Evolutionary conservation across 495 filamentous ascomycete genomes (phyloP).

Genomic region (Podospora comata): DNA sequence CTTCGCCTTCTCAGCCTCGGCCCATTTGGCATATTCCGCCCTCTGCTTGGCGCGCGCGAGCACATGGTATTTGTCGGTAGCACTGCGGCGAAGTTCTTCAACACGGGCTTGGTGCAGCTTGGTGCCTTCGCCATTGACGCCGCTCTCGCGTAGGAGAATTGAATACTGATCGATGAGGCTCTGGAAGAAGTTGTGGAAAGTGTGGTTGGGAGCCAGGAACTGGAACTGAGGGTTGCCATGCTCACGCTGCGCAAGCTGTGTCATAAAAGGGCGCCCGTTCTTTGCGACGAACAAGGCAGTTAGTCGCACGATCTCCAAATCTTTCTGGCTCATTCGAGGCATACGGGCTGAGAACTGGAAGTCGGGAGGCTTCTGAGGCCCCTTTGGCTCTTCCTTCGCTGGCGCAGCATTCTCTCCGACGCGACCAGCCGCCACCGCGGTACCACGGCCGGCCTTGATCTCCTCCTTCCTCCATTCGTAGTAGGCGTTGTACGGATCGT

Average conservation of each 20-base stretch:
- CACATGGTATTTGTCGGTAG: conserved; percentile 73
- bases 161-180: conserved; percentile 91
- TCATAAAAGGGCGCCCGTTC: conserved; percentile 88
- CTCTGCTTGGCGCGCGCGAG: conserved; percentile 76
- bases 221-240: conserved; percentile 93
- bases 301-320: conserved; percentile 86
- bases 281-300: conserved; percentile 89
- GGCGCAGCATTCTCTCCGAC: conserved; percentile 55
- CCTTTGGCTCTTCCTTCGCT: conserved; percentile 64
- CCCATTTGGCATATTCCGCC: conserved; percentile 81
- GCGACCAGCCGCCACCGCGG: conserved; percentile 73
- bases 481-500: conserved; percentile 82
- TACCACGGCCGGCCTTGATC: conserved; percentile 79
- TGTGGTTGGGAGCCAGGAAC: conserved; percentile 93
- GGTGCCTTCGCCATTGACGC: conserved; percentile 62
- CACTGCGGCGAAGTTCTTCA: conserved; percentile 71
- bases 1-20: conserved; percentile 81
- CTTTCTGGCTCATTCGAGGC: conserved; percentile 94
- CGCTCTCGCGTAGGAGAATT: conserved; percentile 68
- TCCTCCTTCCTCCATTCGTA: conserved; percentile 88
- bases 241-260: conserved; percentile 80
- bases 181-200: conserved; percentile 90
- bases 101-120: conserved; percentile 66
- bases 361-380: conserved; percentile 80
- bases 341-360: conserved; percentile 95